These are phyloP conservation scores for Raffaelea ambrosiae DNA, from an alignment of 2,329 filamentous ascomycete genomes.

Conservation along the genomic window DNA sequence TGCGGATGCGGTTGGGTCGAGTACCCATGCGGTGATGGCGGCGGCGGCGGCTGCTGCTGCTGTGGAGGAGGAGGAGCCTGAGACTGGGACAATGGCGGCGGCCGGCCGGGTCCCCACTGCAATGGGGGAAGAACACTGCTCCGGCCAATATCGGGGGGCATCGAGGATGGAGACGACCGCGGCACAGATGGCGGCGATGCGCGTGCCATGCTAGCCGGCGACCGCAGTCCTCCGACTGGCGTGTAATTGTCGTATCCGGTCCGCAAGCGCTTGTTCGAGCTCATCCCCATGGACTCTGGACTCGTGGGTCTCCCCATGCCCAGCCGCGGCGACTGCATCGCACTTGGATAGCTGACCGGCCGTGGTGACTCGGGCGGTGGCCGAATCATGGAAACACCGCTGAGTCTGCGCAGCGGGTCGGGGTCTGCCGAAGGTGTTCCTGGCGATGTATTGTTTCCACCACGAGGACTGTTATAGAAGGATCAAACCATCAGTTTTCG, in stretches of 20 bases:
- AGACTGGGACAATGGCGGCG: neutral
- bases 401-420: slow-evolving; percentile 32
- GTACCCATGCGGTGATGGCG: slow-evolving; percentile 1
- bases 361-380: slow-evolving; percentile 25
- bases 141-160: neutral
- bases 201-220: slow-evolving; percentile 15
- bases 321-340: slow-evolving; percentile 39
- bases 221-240: slow-evolving; percentile 17
- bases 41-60: slow-evolving; percentile 3
- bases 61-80: no score
- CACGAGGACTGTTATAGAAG: slow-evolving; percentile 36
- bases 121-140: slow-evolving; percentile 12
- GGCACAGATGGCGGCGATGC: slow-evolving; percentile 21
- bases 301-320: slow-evolving; percentile 22
- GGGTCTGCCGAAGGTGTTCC: slow-evolving; percentile 42
- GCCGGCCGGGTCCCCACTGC: neutral
- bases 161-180: slow-evolving; percentile 10
- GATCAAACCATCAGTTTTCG: neutral
- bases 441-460: slow-evolving; percentile 49
- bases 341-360: slow-evolving; percentile 35
- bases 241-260: slow-evolving; percentile 38
- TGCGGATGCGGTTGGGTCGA: no score
- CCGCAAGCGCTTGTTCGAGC: slow-evolving; percentile 37
- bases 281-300: slow-evolving; percentile 16
- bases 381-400: slow-evolving; percentile 19